phyloP scores from a whole-genome alignment of 106 monocot genomes.

The Platanthera zijinensis region DNA sequence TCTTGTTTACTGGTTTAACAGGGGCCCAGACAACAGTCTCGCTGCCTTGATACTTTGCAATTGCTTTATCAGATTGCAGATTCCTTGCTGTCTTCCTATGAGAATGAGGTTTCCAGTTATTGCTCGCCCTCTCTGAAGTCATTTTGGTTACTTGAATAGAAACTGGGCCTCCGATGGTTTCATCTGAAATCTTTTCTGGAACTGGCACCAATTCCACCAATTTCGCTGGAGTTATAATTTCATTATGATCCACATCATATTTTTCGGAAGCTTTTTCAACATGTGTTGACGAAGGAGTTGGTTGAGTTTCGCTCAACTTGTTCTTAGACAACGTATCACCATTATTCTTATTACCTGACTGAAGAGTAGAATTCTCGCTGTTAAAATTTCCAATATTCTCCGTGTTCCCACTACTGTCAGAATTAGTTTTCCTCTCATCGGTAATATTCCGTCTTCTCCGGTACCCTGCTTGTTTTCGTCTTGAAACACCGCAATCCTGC shows the following conservation, averaged over 20 bases:
- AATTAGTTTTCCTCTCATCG: conserved; percentile 14
- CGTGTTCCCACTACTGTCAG: conserved; percentile 5
- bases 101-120: conserved; percentile 48
- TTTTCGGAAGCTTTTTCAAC: conserved; percentile 15
- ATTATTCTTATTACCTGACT: conserved; percentile 43
- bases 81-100: conserved; percentile 43
- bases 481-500: conserved; percentile 18
- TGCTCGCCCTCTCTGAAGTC: conserved; percentile 16
- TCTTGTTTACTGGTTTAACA: conserved; percentile 45
- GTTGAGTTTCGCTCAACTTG: conserved; percentile 23
- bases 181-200: conserved; percentile 16
- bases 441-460: conserved; percentile 30
- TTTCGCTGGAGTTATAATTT: conserved; percentile 2
- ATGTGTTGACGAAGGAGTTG: conserved; percentile 7
- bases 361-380: conserved; percentile 20
- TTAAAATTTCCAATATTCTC: conserved; percentile 2
- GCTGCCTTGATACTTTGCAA: conserved; percentile 46
- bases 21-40: conserved; percentile 85
- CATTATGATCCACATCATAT: conserved; percentile 9
- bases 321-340: conserved; percentile 33
- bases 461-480: conserved; percentile 42
- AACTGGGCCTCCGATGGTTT: conserved; percentile 1
- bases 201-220: conserved; percentile 7
- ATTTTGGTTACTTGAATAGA: conserved; percentile 16
- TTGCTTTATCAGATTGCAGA: conserved; percentile 27